These are phyloP conservation scores for Colletotrichum tofieldiae DNA, from an alignment of 2,329 filamentous ascomycete genomes.

Conservation along the genomic window DNA sequence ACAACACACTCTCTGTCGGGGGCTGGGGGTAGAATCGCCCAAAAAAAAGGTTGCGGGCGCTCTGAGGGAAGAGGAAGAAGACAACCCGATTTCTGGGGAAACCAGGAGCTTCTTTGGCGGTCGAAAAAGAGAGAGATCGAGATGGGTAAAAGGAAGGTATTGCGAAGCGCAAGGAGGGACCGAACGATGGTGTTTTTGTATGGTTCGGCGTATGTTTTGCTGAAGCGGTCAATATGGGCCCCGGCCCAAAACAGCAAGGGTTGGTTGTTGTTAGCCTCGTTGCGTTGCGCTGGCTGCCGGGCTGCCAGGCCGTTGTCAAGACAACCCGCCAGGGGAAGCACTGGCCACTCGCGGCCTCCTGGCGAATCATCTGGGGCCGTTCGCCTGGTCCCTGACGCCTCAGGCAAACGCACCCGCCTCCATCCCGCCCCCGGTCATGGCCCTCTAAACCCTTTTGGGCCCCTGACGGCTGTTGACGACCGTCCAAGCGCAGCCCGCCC, in stretches of 20 bases:
- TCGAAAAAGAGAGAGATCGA: constrained; percentile 8
- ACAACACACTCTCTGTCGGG: constrained; percentile 16
- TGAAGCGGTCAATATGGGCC: constrained; percentile 41
- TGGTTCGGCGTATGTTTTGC: constrained; percentile 42
- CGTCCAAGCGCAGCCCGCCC: constrained; percentile 15
- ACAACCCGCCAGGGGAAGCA: constrained; percentile 39
- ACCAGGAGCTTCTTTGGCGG: constrained; percentile 10
- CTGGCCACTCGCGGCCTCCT: constrained; percentile 27
- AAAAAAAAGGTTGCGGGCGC: constrained; percentile 6
- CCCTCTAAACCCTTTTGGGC: constrained; percentile 30
- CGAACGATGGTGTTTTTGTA: constrained; percentile 44
- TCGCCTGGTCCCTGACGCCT: constrained; percentile 24
- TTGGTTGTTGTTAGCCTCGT: constrained; percentile 37
- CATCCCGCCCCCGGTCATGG: neutral
- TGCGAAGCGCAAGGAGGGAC: constrained; percentile 31
- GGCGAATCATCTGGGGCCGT: constrained; percentile 19
- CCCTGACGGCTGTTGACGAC: constrained; percentile 32
- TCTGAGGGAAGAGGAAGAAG: neutral
- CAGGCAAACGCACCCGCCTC: constrained; percentile 38
- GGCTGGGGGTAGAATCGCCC: neutral
- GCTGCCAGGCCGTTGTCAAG: constrained; percentile 43
- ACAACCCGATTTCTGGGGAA: constrained; percentile 4
- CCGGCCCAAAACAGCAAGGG: constrained; percentile 43
- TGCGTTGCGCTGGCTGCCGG: constrained; percentile 38
- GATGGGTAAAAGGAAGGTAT: constrained; percentile 43